phyloP scores from a whole-genome alignment of 2,329 filamentous ascomycete species.

The Botrytis porri region DNA sequence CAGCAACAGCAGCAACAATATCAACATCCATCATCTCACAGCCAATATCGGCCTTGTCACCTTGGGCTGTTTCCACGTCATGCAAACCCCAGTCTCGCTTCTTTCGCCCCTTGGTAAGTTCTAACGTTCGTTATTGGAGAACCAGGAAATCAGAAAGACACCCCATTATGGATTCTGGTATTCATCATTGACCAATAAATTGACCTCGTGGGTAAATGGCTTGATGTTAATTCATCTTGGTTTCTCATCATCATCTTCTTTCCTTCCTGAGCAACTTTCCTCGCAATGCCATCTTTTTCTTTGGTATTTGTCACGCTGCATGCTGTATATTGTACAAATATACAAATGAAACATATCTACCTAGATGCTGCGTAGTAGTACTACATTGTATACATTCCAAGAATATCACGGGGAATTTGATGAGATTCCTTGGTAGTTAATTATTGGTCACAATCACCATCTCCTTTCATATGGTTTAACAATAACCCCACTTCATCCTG shows the following conservation, averaged over 20 bases:
- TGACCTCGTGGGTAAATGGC: constrained; percentile 24
- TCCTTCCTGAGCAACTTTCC: not conserved
- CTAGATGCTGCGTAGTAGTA: not conserved
- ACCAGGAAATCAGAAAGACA: not conserved
- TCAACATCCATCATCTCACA: not conserved
- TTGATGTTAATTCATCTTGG: constrained; percentile 19
- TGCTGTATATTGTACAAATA: not conserved
- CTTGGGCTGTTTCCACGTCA: constrained; percentile 21
- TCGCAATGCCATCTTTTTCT: not conserved
- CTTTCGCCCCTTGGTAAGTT: constrained; percentile 35
- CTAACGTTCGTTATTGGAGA: constrained; percentile 16
- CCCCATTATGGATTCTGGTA: not conserved
- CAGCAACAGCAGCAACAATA: not conserved
- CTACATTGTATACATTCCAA: not conserved
- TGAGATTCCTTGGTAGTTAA: not conserved
- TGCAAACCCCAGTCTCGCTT: constrained; percentile 30
- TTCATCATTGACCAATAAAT: constrained; percentile 24
- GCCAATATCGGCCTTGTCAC: constrained; percentile 5
- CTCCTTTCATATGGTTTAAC: not conserved
- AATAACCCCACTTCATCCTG: not conserved
- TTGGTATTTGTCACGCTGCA: not conserved
- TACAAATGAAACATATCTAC: not conserved
- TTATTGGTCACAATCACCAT: constrained; percentile 2
- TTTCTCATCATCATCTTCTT: not conserved
- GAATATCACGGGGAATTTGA: not conserved